These are phyloP conservation scores for Selaginella moellendorffii DNA, from an alignment of 75 land plant species.

Conservation along the genomic window DNA sequence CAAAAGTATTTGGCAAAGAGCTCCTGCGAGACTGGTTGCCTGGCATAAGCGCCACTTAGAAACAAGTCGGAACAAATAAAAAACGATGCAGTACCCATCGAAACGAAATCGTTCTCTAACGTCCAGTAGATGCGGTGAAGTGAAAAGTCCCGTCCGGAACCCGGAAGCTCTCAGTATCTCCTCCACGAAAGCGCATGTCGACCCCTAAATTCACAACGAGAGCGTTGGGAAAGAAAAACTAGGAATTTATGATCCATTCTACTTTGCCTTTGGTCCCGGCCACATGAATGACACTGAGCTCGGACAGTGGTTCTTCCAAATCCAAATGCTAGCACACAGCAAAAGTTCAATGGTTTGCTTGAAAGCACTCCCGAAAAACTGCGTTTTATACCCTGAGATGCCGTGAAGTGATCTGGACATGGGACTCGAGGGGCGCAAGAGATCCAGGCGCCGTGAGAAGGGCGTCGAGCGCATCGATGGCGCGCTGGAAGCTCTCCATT, in stretches of 20 bases:
- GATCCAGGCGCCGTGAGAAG: too few relatives aligned
- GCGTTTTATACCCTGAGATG: too few relatives aligned
- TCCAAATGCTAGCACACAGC: too few relatives aligned
- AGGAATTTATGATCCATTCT: too few relatives aligned
- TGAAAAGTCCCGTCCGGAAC: not conserved
- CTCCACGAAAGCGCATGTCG: not conserved
- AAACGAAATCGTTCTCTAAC: not conserved
- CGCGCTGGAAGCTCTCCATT: too few relatives aligned
- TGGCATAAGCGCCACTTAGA: too few relatives aligned
- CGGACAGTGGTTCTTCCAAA: not conserved
- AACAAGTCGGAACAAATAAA: too few relatives aligned
- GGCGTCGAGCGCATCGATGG: too few relatives aligned
- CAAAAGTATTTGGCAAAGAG: slow-evolving; percentile 69
- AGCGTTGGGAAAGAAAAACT: not conserved
- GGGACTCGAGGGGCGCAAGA: too few relatives aligned
- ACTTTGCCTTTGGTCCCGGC: not conserved
- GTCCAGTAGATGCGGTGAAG: not conserved
- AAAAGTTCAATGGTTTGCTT: too few relatives aligned
- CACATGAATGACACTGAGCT: not conserved
- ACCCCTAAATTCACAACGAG: not conserved
- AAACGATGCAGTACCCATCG: not conserved
- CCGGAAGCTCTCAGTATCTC: not conserved
- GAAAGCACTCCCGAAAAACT: too few relatives aligned
- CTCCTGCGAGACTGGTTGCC: slow-evolving; percentile 68
- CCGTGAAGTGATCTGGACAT: too few relatives aligned